Percentiles rank a stretch among this genome's conserved stretches.
phyloP scores from a whole-genome alignment of 441 rosid species.

The Croton laevigatus region DNA sequence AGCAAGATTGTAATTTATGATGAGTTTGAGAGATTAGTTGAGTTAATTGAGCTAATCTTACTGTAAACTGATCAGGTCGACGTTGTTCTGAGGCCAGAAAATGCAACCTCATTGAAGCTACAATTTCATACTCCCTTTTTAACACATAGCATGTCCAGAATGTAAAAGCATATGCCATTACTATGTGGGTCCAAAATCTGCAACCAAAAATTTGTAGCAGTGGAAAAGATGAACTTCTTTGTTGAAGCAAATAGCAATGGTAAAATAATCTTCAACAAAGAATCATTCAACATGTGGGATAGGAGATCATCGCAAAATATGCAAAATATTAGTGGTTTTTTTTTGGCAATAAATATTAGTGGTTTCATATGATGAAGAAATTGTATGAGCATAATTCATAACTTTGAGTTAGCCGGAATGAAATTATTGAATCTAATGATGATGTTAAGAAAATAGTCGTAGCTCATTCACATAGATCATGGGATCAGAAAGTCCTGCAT shows the following conservation, averaged over 20 bases:
- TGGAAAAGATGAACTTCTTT: neutral
- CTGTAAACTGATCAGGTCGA: conserved; percentile 88
- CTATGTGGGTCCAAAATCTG: conserved; percentile 85
- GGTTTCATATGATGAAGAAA: neutral
- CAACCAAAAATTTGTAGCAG: conserved; percentile 7
- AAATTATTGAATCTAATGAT: neutral
- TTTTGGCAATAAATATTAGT: too few relatives aligned
- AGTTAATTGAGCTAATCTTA: conserved; percentile 32
- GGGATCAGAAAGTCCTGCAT: conserved; percentile 14
- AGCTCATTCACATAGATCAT: neutral
- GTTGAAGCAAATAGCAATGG: neutral
- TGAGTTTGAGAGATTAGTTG: neutral
- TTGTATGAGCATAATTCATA: neutral
- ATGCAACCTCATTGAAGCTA: conserved; percentile 82
- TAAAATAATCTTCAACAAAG: neutral
- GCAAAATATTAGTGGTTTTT: neutral
- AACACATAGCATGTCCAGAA: conserved; percentile 87
- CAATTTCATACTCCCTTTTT: conserved; percentile 65
- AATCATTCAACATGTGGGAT: neutral
- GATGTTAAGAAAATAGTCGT: neutral
- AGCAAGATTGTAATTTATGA: neutral
- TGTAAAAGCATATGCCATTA: conserved; percentile 83
- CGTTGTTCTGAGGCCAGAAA: conserved; percentile 82
- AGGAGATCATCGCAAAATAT: neutral
- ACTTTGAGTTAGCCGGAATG: neutral